Conservation (phyloP, 208 protist species). For the Blastocrithidia nonstop region DNA sequence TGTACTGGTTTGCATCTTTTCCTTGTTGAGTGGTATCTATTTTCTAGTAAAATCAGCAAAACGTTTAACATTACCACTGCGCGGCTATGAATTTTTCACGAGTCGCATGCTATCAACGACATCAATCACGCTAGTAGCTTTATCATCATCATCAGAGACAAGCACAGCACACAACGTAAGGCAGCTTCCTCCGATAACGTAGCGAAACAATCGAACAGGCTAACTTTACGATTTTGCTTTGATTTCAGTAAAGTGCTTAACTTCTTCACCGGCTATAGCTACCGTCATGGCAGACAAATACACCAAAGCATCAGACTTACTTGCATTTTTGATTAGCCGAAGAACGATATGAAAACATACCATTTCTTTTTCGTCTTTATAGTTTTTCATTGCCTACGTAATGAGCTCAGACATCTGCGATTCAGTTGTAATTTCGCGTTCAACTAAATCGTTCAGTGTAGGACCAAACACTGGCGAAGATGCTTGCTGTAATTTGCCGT, state of each 20-base stretch:
- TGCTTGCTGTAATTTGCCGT: conserved; percentile 23
- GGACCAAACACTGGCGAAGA: conserved; percentile 63
- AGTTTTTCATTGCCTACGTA: conserved; percentile 20
- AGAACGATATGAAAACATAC: conserved; percentile 51
- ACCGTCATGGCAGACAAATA: conserved; percentile 52
- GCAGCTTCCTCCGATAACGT: conserved; percentile 48
- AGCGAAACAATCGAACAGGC: conserved; percentile 40
- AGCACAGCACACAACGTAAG: conserved; percentile 16
- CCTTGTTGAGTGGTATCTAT: conserved; percentile 31
- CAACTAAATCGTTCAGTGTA: conserved; percentile 24
- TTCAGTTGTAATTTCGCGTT: conserved; percentile 17
- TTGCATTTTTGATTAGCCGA: conserved; percentile 38
- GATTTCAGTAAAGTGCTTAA: conserved; percentile 24
- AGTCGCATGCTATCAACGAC: conserved; percentile 14
- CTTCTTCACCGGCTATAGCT: conserved; percentile 20
- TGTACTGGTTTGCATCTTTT: conserved; percentile 12
- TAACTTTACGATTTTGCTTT: conserved; percentile 28
- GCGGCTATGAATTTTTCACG: conserved; percentile 41
- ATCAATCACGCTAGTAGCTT: conserved; percentile 13
- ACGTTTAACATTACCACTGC: conserved; percentile 64
- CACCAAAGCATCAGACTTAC: conserved; percentile 13
- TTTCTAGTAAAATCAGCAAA: conserved; percentile 60
- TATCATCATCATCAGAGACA: conserved; percentile 16
- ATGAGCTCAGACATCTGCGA: conserved; percentile 13
- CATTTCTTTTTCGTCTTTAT: conserved; percentile 23